phyloP scores from a whole-genome alignment of 2,329 filamentous ascomycete genomes.

The Cryphonectria nitschkei region DNA sequence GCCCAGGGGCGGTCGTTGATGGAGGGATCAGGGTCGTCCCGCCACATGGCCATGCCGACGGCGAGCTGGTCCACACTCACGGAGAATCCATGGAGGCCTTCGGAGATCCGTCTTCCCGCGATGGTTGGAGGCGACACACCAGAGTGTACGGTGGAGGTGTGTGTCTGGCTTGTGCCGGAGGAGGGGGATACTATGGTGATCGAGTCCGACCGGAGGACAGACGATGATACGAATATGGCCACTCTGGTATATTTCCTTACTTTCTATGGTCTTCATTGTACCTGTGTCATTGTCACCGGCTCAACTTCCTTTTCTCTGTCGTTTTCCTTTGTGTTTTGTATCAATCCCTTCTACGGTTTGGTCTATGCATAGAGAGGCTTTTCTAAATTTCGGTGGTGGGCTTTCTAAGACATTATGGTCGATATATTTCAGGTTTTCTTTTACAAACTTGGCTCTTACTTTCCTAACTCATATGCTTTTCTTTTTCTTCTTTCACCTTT shows the following conservation, averaged over 20 bases:
- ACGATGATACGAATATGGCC: neutral
- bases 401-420: neutral
- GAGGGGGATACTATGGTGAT: slow-evolving; percentile 39
- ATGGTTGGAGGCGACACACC: slow-evolving; percentile 61
- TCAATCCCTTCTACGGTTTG: neutral
- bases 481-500: neutral
- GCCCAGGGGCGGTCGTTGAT: slow-evolving; percentile 25
- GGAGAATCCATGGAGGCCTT: slow-evolving; percentile 56
- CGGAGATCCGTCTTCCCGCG: slow-evolving; percentile 47
- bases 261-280: neutral
- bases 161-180: slow-evolving; percentile 57
- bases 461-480: neutral
- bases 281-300: too few relatives aligned
- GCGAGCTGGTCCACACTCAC: slow-evolving; percentile 47
- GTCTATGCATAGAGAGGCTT: neutral
- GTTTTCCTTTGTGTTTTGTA: neutral
- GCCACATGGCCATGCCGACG: slow-evolving; percentile 30
- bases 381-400: neutral
- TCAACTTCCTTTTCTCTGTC: neutral
- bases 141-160: slow-evolving; percentile 62
- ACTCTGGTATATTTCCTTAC: neutral
- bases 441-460: neutral
- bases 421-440: neutral
- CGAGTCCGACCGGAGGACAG: slow-evolving; percentile 17
- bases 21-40: slow-evolving; percentile 23